phyloP scores from a whole-genome alignment of 441 rosid species.

The Gossypium trilobum region DNA sequence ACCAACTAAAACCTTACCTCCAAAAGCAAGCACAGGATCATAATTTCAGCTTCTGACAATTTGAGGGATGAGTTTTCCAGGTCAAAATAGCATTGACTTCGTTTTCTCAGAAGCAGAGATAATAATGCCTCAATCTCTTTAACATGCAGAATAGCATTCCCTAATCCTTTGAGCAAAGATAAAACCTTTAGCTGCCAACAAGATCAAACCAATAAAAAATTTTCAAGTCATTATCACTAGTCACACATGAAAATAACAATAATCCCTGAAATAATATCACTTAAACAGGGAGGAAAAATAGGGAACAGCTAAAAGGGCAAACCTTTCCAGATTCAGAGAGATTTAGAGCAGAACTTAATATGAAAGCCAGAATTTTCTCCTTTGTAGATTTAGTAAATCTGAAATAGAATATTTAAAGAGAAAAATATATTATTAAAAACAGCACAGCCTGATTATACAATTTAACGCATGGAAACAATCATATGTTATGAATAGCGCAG shows the following conservation, averaged over 20 bases:
- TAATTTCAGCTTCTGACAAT: conserved; percentile 53
- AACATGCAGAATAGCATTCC: conserved; percentile 40
- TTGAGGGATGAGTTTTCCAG: conserved; percentile 36
- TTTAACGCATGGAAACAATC: neutral
- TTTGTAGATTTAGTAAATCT: conserved; percentile 77
- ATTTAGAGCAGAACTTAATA: conserved; percentile 49
- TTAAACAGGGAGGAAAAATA: neutral
- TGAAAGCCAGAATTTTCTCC: conserved; percentile 51
- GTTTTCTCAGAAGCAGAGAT: conserved; percentile 58
- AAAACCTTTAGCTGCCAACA: conserved; percentile 64
- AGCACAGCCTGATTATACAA: neutral
- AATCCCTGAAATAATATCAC: neutral
- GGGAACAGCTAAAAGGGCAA: conserved; percentile 13
- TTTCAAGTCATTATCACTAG: neutral
- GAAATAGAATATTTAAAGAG: conserved; percentile 22
- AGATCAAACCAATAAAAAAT: conserved; percentile 10
- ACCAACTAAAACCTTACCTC: conserved; percentile 42
- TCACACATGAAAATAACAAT: neutral
- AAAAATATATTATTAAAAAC: neutral
- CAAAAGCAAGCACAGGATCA: conserved; percentile 73
- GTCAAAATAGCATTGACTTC: conserved; percentile 37
- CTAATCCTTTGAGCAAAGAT: conserved; percentile 75
- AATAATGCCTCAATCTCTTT: conserved; percentile 54
- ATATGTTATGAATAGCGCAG: neutral
- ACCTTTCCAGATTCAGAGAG: conserved; percentile 80